Conservation (phyloP, 2,329 filamentous ascomycete species). For the Nakataea oryzae region DNA sequence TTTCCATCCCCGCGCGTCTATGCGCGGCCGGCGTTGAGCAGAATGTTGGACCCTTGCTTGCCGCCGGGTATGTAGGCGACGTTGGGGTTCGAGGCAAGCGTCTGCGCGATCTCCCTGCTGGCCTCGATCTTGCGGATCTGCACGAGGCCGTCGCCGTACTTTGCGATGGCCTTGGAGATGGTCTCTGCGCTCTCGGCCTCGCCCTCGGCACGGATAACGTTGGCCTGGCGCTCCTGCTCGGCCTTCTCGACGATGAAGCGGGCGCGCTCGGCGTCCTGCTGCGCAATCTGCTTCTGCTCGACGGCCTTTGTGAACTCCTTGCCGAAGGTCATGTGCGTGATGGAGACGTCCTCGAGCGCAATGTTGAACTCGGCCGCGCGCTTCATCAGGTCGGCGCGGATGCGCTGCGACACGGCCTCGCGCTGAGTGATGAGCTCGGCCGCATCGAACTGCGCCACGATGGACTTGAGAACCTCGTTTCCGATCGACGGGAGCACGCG, state of each 20-base stretch:
- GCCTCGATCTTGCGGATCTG: conserved; percentile 97
- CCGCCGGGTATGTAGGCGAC: conserved; percentile 87
- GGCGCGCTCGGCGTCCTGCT: conserved; percentile 95
- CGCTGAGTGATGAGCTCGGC: conserved; percentile 98
- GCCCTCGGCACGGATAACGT: conserved; percentile 95
- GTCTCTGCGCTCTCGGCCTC: conserved; percentile 95
- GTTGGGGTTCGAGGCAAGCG: conserved; percentile 82
- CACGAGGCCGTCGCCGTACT: conserved; percentile 85
- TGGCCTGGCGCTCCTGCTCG: conserved; percentile 97
- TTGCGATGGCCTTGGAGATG: conserved; percentile 77
- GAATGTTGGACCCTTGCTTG: conserved; percentile 48
- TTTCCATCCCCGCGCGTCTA: conserved; percentile 12
- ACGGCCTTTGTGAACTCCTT: conserved; percentile 98
- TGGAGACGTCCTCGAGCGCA: conserved; percentile 94
- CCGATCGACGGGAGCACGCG: conserved; percentile 96
- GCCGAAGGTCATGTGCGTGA: conserved; percentile 99
- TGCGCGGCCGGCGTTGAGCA: conserved; percentile 40
- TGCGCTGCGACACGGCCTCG: conserved; percentile 91
- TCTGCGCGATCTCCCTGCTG: conserved; percentile 87
- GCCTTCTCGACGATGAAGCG: conserved; percentile 98
- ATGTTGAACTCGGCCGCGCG: conserved; percentile 98
- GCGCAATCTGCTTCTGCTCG: conserved; percentile 99
- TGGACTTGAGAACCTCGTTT: conserved; percentile 97
- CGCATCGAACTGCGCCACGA: conserved; percentile 97
- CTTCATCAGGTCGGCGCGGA: conserved; percentile 83